Conservation (phyloP, 345 rosid species). For the Eucalyptus virginea region DNA sequence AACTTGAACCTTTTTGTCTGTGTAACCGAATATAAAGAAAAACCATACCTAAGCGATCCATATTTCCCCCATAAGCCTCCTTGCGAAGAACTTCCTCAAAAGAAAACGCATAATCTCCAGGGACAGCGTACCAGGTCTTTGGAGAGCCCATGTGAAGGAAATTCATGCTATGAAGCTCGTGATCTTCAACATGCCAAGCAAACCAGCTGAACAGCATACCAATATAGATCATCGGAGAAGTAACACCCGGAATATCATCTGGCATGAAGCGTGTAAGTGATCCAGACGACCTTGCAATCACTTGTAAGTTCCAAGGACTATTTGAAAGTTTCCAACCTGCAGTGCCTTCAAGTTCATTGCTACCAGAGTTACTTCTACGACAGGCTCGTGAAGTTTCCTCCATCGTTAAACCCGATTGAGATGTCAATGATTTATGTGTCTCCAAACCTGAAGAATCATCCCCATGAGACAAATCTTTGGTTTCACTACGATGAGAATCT, state of each 20-base stretch:
- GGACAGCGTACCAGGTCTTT: constrained; percentile 97
- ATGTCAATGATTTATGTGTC: constrained; percentile 1
- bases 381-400: constrained; percentile 20
- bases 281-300: constrained; percentile 92
- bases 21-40: neutral
- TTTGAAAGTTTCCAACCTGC: constrained; percentile 99
- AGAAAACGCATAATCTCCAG: constrained; percentile 74
- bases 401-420: constrained; percentile 9
- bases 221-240: constrained; percentile 94
- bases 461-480: constrained; percentile 3
- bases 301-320: constrained; percentile 98
- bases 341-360: constrained; percentile 68
- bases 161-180: constrained; percentile 98
- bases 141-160: constrained; percentile 94
- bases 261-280: constrained; percentile 99
- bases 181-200: constrained; percentile 99
- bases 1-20: neutral
- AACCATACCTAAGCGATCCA: constrained; percentile 69
- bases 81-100: constrained; percentile 89
- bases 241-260: constrained; percentile 98
- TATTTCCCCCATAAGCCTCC: constrained; percentile 67
- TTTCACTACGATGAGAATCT: constrained; percentile 1
- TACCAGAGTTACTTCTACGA: constrained; percentile 27
- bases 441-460: constrained; percentile 7
- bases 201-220: constrained; percentile 99